Evolutionary conservation across 805 yeast species (phyloP), one percentile per base, ranked within the genome.

Genomic region (Nakazawaea populi): DNA sequence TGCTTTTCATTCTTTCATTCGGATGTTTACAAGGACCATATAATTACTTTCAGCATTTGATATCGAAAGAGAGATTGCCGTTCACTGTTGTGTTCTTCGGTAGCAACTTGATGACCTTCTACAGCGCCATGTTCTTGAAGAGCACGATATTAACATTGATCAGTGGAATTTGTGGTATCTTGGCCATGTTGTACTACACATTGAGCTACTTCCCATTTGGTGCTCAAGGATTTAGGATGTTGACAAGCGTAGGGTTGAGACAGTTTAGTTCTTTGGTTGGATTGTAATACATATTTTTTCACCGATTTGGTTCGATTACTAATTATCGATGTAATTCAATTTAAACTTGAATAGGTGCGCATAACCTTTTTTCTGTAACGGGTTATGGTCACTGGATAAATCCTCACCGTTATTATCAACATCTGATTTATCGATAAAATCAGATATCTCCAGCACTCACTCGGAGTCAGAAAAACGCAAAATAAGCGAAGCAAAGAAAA

Each of bases 191-290:
- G 5, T 91, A 91, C 74, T 94, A 94, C 65, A 84, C 94, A 0
- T 75, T 92, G 41, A 87, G 96, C 60, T 94, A 94, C 67, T 92
- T 94, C 76, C 99, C 99, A 14, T 87, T 91, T 70, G 99, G 99
- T 10, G 87, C 92, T 1, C 85, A 87, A 54, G 86, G 95, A 2
- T 63, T 76, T 58, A 72, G 77, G 36, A 70, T 76, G 76, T 67
- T 79, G 54, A 64, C 76, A 29, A 71, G 74, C 54, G 69, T 76
- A 60, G 62, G 70, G 30, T 32, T 56, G 46, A 48, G 61, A 44
- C 68, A 66, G 52, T 61, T 66, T 46, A 62, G 70, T 41, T 58
- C 68, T 2, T 70, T 78, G 58, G 64, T 79, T 46, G 81, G 82
- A 4, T 53, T 68, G 43, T 49, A 29, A 42, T 6, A 27, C 35